Evolutionary conservation across 768 basidiomycete species (phyloP).

Genomic region (Termitomyces sp.): DNA sequence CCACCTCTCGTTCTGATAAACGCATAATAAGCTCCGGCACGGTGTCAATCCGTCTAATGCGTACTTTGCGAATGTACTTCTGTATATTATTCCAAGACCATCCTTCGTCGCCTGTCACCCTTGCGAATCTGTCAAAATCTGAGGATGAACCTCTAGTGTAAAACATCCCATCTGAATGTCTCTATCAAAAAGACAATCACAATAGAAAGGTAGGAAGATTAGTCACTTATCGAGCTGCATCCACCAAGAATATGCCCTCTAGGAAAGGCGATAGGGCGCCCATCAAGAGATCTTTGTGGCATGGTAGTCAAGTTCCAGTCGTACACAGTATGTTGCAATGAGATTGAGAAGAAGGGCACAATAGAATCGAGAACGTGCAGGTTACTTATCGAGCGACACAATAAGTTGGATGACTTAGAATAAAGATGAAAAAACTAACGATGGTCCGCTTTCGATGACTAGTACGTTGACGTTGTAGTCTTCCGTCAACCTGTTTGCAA

Average conservation of each 20-base stretch:
- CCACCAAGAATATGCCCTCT: slow-evolving; percentile 29
- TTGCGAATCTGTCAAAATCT: slow-evolving; percentile 26
- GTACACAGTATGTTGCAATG: slow-evolving; percentile 15
- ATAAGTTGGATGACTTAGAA: too few relatives aligned
- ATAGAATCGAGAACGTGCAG: slow-evolving; percentile 20
- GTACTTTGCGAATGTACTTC: neutral
- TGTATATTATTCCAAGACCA: slow-evolving; percentile 28
- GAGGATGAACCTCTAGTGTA: slow-evolving; percentile 24
- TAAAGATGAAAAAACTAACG: neutral
- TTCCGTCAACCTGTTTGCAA: too few relatives aligned
- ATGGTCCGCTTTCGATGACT: too few relatives aligned
- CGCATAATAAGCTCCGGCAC: neutral
- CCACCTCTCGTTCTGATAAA: slow-evolving; percentile 26
- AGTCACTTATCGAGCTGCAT: slow-evolving; percentile 30
- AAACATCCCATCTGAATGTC: slow-evolving; percentile 19
- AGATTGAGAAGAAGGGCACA: slow-evolving; percentile 21
- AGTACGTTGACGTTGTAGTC: too few relatives aligned
- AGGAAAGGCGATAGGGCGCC: slow-evolving; percentile 17
- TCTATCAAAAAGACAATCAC: neutral
- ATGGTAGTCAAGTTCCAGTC: slow-evolving; percentile 32
- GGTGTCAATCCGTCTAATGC: too few relatives aligned
- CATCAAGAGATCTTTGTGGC: slow-evolving; percentile 21
- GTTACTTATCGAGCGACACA: slow-evolving; percentile 15
- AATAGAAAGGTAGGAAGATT: neutral
- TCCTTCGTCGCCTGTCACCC: slow-evolving; percentile 23